Conservation (phyloP, 192 early-diverging fungal species). For the Podila epigama region DNA sequence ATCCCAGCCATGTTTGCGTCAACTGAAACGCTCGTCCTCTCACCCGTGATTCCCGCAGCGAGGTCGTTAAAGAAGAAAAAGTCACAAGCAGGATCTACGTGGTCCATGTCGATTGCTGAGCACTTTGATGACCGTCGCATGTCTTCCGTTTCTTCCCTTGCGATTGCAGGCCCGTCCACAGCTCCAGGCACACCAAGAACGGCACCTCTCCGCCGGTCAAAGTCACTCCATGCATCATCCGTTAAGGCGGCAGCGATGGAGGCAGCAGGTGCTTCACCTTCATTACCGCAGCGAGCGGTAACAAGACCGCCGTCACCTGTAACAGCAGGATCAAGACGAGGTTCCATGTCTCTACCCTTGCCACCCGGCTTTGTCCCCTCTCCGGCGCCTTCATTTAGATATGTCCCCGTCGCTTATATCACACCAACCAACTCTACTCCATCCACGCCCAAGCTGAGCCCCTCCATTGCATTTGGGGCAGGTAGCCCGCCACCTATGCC, state of each 20-base stretch:
- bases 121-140: neutral
- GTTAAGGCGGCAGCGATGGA: neutral
- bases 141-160: neutral
- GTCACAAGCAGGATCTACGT: neutral
- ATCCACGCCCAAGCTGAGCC: slow-evolving; percentile 6
- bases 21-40: slow-evolving; percentile 7
- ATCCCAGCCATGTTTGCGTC: slow-evolving; percentile 24
- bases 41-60: slow-evolving; percentile 2
- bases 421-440: slow-evolving; percentile 1
- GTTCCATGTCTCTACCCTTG: neutral
- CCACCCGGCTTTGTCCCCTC: neutral
- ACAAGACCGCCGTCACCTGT: neutral
- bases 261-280: neutral
- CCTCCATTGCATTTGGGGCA: neutral
- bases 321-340: neutral
- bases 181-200: neutral
- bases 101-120: neutral
- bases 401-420: slow-evolving; percentile 9
- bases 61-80: neutral
- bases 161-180: neutral
- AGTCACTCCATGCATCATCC: neutral
- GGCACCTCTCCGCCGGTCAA: neutral
- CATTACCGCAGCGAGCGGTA: neutral
- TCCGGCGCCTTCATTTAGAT: slow-evolving; percentile 7
- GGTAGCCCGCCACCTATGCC: no score